Evolutionary conservation across 371 early-diverging fungal genomes (phyloP), one percentile per base, ranked within the genome.

Genomic region (Mortierella sp.): DNA sequence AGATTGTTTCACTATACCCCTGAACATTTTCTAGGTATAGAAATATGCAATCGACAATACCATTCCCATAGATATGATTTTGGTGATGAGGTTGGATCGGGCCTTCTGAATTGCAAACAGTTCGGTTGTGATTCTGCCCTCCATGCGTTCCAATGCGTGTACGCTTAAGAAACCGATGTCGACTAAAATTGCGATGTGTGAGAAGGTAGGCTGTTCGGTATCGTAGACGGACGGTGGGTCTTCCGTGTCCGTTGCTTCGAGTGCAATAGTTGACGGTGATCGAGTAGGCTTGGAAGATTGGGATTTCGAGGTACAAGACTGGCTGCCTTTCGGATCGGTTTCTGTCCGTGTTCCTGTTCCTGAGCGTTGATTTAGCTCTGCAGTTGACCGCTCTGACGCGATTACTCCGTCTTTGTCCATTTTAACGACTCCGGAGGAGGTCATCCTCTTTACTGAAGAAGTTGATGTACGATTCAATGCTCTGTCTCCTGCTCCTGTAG

Each of bases 1-100:
- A 26, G 31, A 58, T 21, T 24, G 21, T 60, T 31, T 38, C 42
- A 38, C 5, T 38, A 38, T 38, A 38, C 42, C 42, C 42, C 42
- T 38, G 5, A 5, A 38, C 42, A 38, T 34, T 31, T 34, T 8
- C 16, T 8, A 19, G 16, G 6, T 26, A 10, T 34, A 5, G 14
- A 34, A 42, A 50, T 44, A 16, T 28, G 16, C 11, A 68, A 10
- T 3, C 14, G 38, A 38, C 26, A 70, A 31, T 86, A 86, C 87
- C 87, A 86, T 86, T 28, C 82, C 87, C 55, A 86, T 72, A 26
- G 80, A 76, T 19, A 86, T 78, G 26, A 80, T 77, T 52, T 86
- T 86, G 21, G 82, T 77, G 4, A 80, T 73, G 16, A 86, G 70
- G 24, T 86, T 86, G 14, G 87, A 86, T 16, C 87, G 80, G 13